Conservation (phyloP, 1,284 basidiomycete species). For the Ustilago crameri region DNA sequence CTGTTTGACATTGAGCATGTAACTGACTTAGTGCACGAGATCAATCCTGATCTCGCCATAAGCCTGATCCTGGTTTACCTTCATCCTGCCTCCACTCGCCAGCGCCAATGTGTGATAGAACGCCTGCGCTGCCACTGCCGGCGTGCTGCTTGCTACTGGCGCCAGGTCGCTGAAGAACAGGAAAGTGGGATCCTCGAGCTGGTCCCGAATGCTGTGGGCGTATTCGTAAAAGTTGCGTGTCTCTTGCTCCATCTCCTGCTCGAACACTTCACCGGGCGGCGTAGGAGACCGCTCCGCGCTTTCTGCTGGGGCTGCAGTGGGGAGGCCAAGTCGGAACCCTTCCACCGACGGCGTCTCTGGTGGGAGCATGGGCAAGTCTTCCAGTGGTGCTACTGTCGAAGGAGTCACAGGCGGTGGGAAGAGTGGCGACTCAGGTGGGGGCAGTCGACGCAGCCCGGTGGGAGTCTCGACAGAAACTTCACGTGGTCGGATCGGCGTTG, state of each 20-base stretch:
- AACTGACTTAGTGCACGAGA: too few species aligned
- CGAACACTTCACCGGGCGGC: conserved; percentile 16
- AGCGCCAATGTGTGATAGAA: conserved; percentile 65
- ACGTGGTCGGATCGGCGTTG: conserved; percentile 24
- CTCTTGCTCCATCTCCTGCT: conserved; percentile 37
- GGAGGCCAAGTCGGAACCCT: conserved; percentile 17
- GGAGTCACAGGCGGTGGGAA: conserved; percentile 19
- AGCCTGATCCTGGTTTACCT: conserved; percentile 58
- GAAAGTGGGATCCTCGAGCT: conserved; percentile 35
- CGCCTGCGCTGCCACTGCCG: conserved; percentile 62
- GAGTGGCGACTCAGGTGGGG: conserved; percentile 19
- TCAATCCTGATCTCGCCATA: conserved; percentile 60
- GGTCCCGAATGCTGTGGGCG: conserved; percentile 13
- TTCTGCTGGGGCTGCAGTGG: conserved; percentile 6
- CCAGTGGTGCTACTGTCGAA: conserved; percentile 22
- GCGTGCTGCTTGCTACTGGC: conserved; percentile 39
- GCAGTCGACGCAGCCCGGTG: conserved; percentile 24
- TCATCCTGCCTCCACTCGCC: conserved; percentile 44
- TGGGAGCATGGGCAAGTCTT: conserved; percentile 16
- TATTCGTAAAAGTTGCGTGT: conserved; percentile 49
- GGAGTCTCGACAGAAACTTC: conserved; percentile 45
- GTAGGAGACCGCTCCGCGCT: conserved; percentile 9
- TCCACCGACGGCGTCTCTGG: conserved; percentile 18
- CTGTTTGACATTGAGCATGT: too few species aligned
- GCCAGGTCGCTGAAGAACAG: conserved; percentile 50